These are phyloP conservation scores for Raffaelea deltoideospora DNA, from an alignment of 2,329 filamentous ascomycete genomes.

Conservation along the genomic window DNA sequence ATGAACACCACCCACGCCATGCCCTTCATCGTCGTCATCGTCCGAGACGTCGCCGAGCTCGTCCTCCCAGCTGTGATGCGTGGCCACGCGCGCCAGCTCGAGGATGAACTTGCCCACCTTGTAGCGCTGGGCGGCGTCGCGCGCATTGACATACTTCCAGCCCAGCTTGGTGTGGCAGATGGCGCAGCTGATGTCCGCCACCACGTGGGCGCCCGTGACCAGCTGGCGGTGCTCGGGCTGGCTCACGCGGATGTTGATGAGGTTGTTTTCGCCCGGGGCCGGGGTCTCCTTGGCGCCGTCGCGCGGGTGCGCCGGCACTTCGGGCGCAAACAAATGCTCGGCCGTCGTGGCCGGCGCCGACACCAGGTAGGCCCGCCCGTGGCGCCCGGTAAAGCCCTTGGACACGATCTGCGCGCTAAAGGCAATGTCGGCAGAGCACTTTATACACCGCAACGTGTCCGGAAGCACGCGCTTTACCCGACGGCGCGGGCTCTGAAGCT, in stretches of 20 bases:
- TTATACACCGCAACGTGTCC: constrained; percentile 42
- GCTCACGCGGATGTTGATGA: constrained; percentile 42
- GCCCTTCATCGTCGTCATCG: constrained; percentile 4
- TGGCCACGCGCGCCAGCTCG: constrained; percentile 42
- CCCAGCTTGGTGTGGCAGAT: constrained; percentile 42
- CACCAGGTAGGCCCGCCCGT: constrained; percentile 49
- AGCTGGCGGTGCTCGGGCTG: constrained; percentile 39
- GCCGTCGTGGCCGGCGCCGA: constrained; percentile 13
- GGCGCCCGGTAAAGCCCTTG: constrained; percentile 51
- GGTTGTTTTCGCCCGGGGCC: constrained; percentile 6
- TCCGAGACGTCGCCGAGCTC: constrained; percentile 3
- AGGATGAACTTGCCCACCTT: constrained; percentile 56
- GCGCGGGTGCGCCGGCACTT: constrained; percentile 10
- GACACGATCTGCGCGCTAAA: constrained; percentile 45
- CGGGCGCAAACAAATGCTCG: constrained; percentile 7
- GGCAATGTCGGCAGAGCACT: constrained; percentile 45
- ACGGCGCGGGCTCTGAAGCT: constrained; percentile 3
- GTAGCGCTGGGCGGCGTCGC: constrained; percentile 44
- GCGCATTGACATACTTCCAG: constrained; percentile 55
- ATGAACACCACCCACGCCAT: no score
- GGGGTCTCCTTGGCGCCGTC: constrained; percentile 7
- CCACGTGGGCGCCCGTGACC: constrained; percentile 46
- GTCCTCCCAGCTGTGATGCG: constrained; percentile 39
- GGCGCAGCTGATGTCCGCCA: constrained; percentile 46
- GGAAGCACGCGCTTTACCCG: constrained; percentile 29